Conservation (phyloP, 2,329 filamentous ascomycete species). For the Ophiognomonia clavigignenti-juglandacearum region DNA sequence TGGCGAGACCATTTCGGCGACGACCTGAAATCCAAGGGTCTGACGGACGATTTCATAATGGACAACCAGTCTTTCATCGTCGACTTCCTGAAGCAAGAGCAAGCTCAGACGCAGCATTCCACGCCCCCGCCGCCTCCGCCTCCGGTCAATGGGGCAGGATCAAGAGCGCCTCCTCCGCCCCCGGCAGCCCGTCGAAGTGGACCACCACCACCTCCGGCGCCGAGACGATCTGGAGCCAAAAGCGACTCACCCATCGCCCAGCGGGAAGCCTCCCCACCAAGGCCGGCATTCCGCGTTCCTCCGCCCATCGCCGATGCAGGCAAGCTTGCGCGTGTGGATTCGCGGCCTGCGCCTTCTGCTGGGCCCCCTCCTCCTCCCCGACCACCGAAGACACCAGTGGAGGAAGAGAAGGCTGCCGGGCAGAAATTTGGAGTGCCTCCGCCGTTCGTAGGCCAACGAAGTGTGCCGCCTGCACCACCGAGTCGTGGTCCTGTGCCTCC, state of each 20-base stretch:
- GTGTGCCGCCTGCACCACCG: slow-evolving; percentile 70
- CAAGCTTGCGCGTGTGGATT: slow-evolving; percentile 65
- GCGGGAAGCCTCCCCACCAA: slow-evolving; percentile 59
- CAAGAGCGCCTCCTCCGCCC: slow-evolving; percentile 37
- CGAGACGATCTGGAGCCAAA: slow-evolving; percentile 51
- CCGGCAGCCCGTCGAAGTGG: slow-evolving; percentile 29
- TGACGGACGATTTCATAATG: slow-evolving; percentile 62
- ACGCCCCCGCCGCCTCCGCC: slow-evolving; percentile 26
- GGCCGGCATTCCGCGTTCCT: slow-evolving; percentile 74
- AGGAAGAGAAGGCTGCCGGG: slow-evolving; percentile 54
- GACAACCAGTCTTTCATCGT: slow-evolving; percentile 67
- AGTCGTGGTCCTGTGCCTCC: slow-evolving; percentile 68
- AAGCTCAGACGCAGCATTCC: slow-evolving; percentile 41
- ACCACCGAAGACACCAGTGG: slow-evolving; percentile 66
- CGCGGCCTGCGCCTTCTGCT: slow-evolving; percentile 37
- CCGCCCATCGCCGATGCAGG: slow-evolving; percentile 88
- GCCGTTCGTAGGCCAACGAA: slow-evolving; percentile 65
- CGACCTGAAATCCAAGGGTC: slow-evolving; percentile 56
- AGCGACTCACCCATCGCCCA: slow-evolving; percentile 33
- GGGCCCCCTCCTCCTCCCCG: slow-evolving; percentile 64
- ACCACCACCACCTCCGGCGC: slow-evolving; percentile 53
- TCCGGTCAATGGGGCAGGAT: slow-evolving; percentile 30
- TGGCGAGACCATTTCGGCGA: slow-evolving; percentile 64
- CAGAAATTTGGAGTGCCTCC: slow-evolving; percentile 74
- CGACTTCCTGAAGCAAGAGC: slow-evolving; percentile 57